Evolutionary conservation across 257 asterid genomes (phyloP).

Genomic region (Plectranthus barbatus): DNA sequence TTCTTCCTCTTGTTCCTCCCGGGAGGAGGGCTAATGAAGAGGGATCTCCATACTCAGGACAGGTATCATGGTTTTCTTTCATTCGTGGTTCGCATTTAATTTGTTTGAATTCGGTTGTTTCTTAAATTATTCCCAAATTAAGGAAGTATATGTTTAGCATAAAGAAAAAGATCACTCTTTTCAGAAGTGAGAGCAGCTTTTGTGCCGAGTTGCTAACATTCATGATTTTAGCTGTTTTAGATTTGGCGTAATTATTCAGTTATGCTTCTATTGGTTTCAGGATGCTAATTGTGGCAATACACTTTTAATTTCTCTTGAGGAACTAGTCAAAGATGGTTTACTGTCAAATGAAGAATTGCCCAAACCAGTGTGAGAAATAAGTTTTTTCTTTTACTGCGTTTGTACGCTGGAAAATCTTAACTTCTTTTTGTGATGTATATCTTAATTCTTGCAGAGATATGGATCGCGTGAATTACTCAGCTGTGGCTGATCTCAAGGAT

Average conservation of each 20-base stretch:
- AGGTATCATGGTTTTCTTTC: slow-evolving; percentile 35
- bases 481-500: slow-evolving; percentile 70
- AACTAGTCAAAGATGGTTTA: slow-evolving; percentile 84
- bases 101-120: neutral
- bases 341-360: slow-evolving; percentile 78
- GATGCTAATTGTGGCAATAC: slow-evolving; percentile 99
- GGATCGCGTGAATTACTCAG: slow-evolving; percentile 62
- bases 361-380: slow-evolving; percentile 58
- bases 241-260: neutral
- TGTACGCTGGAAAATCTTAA: neutral
- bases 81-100: neutral
- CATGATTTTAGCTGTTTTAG: neutral
- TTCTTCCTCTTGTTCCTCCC: slow-evolving; percentile 99
- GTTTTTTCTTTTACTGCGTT: neutral
- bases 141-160: neutral
- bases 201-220: neutral
- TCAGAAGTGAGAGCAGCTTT: neutral
- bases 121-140: neutral
- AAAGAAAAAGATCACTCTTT: neutral
- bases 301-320: slow-evolving; percentile 86
- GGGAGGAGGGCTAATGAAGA: slow-evolving; percentile 81
- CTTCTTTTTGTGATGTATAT: slow-evolving; percentile 2
- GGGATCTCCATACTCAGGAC: slow-evolving; percentile 97
- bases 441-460: slow-evolving; percentile 39
- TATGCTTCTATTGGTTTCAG: slow-evolving; percentile 29